A percentile compares a stretch with the other conserved stretches of the same genome.
phyloP scores from a whole-genome alignment of 2,329 filamentous ascomycete genomes.

The Ceratocystis harringtonii region DNA sequence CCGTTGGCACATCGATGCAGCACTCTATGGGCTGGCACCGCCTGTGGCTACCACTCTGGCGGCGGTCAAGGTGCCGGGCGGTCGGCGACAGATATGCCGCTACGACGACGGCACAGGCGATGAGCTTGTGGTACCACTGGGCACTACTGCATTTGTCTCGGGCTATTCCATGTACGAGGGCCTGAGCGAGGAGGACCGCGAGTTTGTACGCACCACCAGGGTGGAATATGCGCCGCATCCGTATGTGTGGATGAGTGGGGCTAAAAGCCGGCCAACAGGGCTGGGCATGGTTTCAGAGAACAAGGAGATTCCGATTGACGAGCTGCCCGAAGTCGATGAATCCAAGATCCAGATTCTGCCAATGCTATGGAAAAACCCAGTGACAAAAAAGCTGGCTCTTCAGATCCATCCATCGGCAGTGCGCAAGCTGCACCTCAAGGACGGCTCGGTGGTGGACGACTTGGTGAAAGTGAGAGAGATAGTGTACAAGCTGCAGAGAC shows the following conservation, averaged over 20 bases:
- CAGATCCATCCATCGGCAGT: slow-evolving; percentile 63
- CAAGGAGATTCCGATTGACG: slow-evolving; percentile 41
- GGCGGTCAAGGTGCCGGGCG: slow-evolving; percentile 56
- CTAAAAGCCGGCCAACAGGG: slow-evolving; percentile 51
- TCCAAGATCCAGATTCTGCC: slow-evolving; percentile 56
- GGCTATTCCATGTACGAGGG: slow-evolving; percentile 56
- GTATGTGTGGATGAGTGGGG: slow-evolving; percentile 66
- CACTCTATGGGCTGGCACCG: slow-evolving; percentile 59
- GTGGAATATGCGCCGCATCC: slow-evolving; percentile 67
- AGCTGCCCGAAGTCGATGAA: slow-evolving; percentile 50
- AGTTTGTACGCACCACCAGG: slow-evolving; percentile 49
- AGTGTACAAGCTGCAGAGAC: slow-evolving; percentile 55
- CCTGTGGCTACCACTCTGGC: slow-evolving; percentile 58
- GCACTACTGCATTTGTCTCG: slow-evolving; percentile 61
- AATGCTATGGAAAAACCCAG: slow-evolving; percentile 64
- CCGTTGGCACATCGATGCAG: slow-evolving; percentile 69
- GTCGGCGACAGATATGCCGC: slow-evolving; percentile 48
- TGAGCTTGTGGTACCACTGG: slow-evolving; percentile 51
- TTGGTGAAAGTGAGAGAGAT: slow-evolving; percentile 49
- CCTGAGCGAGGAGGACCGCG: slow-evolving; percentile 49
- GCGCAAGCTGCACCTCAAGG: slow-evolving; percentile 49
- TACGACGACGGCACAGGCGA: slow-evolving; percentile 61
- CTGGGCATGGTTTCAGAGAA: slow-evolving; percentile 56
- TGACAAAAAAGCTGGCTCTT: slow-evolving; percentile 51
- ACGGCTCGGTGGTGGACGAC: slow-evolving; percentile 56